Evolutionary conservation across 371 early-diverging fungal species (phyloP), one percentile per base, ranked within the genome.

Genomic region (Mortierella polycephala): DNA sequence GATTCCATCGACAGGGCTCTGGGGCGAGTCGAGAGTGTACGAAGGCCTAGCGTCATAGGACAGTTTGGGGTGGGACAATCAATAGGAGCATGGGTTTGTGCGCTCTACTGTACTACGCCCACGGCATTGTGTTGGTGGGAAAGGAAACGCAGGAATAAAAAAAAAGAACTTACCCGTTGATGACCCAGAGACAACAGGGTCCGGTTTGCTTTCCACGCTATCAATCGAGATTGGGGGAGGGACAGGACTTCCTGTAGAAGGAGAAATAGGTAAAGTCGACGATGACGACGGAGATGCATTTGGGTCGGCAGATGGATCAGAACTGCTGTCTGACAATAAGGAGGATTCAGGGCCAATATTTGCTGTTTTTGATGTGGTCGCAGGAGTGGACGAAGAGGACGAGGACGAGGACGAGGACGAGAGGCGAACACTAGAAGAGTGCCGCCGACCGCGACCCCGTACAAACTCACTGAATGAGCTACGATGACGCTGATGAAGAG

Each of bases 391-490:
- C 14, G 71, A 44, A 13, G 57, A 18, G 0, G 61, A 18, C 7
- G 73, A 54, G 16, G 54, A 20, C 7, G 63, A 18, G 8, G 61
- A 56, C 13, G 57, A 55, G 5, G 69, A 62, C 1, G 59, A 50
- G 45, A 41, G 53, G 5, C 60, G 50, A 7, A 50, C 57, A n/a
- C 14, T 37, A 0, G 69, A 74, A n/a, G 67, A 70, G 0, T 66
- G 75, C 21, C 53, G 60, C 18, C 62, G 55, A 40, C 51, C 13
- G 39, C 62, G 67, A n/a, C 62, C 71, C 16, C 63, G 61, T 52
- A 75, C 30, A 41, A 42, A 58, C 18, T 62, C 70, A 42, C 67
- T 66, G 56, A 70, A 75, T 16, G 76, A 75, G 57, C 50, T 56
- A 40, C 63, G 55, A 46, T 70, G 67, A 37, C 49, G 63, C 37